Conservation (phyloP, 257 asterid species). For the Capsicum rhomboideum region DNA sequence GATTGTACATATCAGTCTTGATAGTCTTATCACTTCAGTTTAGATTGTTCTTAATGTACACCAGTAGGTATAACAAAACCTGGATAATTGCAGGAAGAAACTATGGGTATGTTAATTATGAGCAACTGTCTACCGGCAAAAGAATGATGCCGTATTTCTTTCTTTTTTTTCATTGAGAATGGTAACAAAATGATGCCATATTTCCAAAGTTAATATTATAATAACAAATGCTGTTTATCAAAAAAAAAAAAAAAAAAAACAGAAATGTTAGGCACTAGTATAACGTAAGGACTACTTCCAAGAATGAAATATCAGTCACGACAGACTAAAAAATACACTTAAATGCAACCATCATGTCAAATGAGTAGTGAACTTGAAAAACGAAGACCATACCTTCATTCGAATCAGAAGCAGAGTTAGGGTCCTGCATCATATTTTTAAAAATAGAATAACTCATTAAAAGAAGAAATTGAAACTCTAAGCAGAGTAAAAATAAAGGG, state of each 20-base stretch:
- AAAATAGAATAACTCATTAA: constrained; percentile 7
- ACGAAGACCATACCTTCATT: constrained; percentile 48
- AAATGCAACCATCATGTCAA: neutral
- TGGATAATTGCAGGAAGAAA: neutral
- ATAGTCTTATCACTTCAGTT: neutral
- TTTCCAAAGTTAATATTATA: neutral
- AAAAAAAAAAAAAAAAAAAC: too few species aligned
- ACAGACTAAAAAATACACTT: neutral
- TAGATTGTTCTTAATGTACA: neutral
- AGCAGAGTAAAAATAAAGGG: neutral
- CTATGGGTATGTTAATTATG: neutral
- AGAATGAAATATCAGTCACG: neutral
- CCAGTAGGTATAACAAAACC: neutral
- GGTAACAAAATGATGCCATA: too few species aligned
- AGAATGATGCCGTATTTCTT: neutral
- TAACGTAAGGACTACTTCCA: neutral
- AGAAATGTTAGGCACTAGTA: neutral
- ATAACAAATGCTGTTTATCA: neutral
- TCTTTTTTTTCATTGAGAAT: too few species aligned
- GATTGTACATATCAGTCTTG: neutral
- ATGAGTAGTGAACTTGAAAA: neutral
- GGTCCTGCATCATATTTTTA: constrained; percentile 31
- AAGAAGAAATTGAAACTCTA: neutral
- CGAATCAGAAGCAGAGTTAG: constrained; percentile 44
- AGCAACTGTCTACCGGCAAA: neutral